Evolutionary conservation across 1,284 basidiomycete species (phyloP).

Genomic region (Cryptococcus depauperatus): DNA sequence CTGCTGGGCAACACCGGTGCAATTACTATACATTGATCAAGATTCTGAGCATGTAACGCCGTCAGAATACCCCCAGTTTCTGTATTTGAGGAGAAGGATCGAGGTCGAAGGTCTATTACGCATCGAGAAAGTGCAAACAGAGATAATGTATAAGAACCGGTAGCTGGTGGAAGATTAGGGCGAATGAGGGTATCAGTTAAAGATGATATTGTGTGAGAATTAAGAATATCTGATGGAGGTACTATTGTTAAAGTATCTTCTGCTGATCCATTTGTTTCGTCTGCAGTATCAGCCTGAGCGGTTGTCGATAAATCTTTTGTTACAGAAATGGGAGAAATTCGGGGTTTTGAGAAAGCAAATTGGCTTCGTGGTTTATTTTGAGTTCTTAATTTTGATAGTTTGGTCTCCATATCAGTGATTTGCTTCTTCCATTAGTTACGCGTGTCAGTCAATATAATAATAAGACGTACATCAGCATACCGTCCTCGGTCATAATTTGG

Average conservation of each 20-base stretch:
- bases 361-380: slow-evolving; percentile 51
- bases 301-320: slow-evolving; percentile 1
- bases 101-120: slow-evolving; percentile 55
- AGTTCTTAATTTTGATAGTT: slow-evolving; percentile 51
- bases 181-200: slow-evolving; percentile 40
- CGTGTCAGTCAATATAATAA: not conserved
- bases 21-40: slow-evolving; percentile 55
- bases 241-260: slow-evolving; percentile 11
- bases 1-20: slow-evolving; percentile 60
- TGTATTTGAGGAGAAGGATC: not conserved
- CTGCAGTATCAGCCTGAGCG: not conserved
- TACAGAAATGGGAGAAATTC: not conserved
- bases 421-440: slow-evolving; percentile 48
- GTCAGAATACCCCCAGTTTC: slow-evolving; percentile 10
- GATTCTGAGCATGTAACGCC: slow-evolving; percentile 55
- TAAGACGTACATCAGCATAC: slow-evolving; percentile 8
- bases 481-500: slow-evolving; percentile 13
- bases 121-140: slow-evolving; percentile 46
- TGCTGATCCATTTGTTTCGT: slow-evolving; percentile 13
- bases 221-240: slow-evolving; percentile 7
- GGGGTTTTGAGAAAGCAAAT: slow-evolving; percentile 58
- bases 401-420: slow-evolving; percentile 54
- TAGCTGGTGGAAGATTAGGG: not conserved
- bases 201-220: slow-evolving; percentile 50
- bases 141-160: slow-evolving; percentile 22